phyloP scores from a whole-genome alignment of 164 flowering plant species.

The Macadamia tetraphylla region DNA sequence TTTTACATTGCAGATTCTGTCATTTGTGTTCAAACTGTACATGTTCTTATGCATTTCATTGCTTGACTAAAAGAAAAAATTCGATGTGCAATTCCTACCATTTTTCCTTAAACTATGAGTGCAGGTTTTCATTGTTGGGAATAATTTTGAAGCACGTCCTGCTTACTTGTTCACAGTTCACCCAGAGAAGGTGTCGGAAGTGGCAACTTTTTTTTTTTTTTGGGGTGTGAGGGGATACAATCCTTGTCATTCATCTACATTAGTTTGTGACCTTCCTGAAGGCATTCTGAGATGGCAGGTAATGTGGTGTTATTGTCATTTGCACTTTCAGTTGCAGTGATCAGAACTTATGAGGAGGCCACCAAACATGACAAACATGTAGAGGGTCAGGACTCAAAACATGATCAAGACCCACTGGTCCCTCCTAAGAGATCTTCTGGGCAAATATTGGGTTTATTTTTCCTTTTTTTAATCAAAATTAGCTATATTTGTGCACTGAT shows the following conservation, averaged over 20 bases:
- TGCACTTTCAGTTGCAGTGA: background rate
- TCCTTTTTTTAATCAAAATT: too few species aligned
- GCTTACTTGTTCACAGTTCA: slow-evolving; percentile 24
- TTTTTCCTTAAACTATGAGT: background rate
- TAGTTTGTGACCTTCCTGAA: slow-evolving; percentile 1
- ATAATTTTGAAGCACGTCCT: slow-evolving; percentile 32
- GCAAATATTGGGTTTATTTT: too few species aligned
- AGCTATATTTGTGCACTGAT: too few species aligned
- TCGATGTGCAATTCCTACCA: too few species aligned
- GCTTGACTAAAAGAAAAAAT: slow-evolving; percentile 8
- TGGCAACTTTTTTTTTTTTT: slow-evolving; percentile 2
- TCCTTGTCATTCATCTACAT: background rate
- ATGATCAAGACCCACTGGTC: background rate
- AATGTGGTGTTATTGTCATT: background rate
- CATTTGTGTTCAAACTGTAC: too few species aligned
- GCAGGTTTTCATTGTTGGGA: slow-evolving; percentile 20
- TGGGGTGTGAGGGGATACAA: background rate
- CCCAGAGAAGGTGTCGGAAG: slow-evolving; percentile 24
- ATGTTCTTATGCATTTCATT: too few species aligned
- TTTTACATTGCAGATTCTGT: too few species aligned
- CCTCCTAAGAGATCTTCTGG: too few species aligned
- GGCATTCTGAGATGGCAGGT: slow-evolving; percentile 22
- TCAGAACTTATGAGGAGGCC: background rate
- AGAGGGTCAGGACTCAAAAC: background rate
- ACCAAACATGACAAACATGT: background rate